A percentile compares a stretch with the other conserved stretches of the same genome.
Conservation (phyloP, 768 basidiomycete genomes). For the Suillus hirtellus region DNA sequence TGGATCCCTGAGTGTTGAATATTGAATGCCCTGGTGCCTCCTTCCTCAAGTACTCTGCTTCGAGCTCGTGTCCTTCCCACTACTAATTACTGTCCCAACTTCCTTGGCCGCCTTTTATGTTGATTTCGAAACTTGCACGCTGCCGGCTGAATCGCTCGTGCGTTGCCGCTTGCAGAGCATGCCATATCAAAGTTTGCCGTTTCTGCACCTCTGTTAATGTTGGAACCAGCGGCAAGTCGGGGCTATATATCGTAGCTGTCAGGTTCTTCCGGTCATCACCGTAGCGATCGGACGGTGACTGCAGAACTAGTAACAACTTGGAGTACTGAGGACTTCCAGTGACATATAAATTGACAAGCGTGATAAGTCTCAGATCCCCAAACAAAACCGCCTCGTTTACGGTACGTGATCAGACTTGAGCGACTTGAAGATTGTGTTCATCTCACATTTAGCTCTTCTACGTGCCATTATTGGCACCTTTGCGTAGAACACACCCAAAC, state of each 20-base stretch:
- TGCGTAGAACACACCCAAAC: neutral
- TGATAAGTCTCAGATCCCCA: neutral
- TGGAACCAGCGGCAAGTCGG: neutral
- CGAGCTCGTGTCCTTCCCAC: neutral
- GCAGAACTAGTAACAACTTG: neutral
- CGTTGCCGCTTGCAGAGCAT: neutral
- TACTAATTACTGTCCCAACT: neutral
- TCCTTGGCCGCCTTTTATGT: neutral
- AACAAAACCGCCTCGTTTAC: neutral
- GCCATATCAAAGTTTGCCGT: neutral
- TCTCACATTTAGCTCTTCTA: neutral
- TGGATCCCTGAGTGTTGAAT: neutral
- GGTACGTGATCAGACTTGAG: neutral
- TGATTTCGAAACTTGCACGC: neutral
- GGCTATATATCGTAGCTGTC: neutral
- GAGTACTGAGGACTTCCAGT: too few species aligned
- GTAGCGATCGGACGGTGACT: neutral
- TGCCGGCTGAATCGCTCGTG: neutral
- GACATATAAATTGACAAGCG: neutral
- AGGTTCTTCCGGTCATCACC: neutral
- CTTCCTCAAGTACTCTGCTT: neutral
- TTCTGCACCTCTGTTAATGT: too few species aligned
- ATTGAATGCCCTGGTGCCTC: neutral
- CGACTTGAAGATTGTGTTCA: neutral
- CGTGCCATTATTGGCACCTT: neutral